A percentile compares a stretch with the other conserved stretches of the same genome.
Evolutionary conservation across 331 rosid species (phyloP).

Genomic region (Quercus tomentella): DNA sequence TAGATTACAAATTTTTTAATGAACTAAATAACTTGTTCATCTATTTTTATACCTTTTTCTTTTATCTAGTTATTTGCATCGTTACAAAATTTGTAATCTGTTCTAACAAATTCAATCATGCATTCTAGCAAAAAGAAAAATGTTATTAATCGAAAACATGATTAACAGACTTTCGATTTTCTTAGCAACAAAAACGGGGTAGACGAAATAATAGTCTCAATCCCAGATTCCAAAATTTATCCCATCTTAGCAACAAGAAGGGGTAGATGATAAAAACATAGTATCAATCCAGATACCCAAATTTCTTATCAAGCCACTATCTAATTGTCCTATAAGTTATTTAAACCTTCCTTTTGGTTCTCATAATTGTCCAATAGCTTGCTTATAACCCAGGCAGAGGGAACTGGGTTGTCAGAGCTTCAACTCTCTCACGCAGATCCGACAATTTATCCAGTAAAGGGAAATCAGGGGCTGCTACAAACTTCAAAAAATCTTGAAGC

Average conservation of each 20-base stretch:
- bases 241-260: neutral
- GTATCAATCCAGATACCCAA: neutral
- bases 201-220: no score
- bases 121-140: no score
- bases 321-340: neutral
- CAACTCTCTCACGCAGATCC: slow-evolving; percentile 66
- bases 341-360: neutral
- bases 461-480: slow-evolving; percentile 63
- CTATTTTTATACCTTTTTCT: no score
- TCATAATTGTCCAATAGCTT: neutral
- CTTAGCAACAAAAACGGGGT: no score
- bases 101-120: no score
- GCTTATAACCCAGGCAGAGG: slow-evolving; percentile 80
- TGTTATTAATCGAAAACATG: no score
- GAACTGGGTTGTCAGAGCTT: slow-evolving; percentile 68
- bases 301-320: neutral
- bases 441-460: slow-evolving; percentile 43
- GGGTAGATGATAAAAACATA: neutral
- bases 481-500: slow-evolving; percentile 77
- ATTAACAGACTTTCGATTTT: no score
- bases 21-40: no score
- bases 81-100: no score
- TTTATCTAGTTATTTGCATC: no score
- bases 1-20: no score
- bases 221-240: no score